Base-by-base conservation (phyloP, 2,329 filamentous ascomycete genomes). In the Incumbomyces delicatus region DNA sequence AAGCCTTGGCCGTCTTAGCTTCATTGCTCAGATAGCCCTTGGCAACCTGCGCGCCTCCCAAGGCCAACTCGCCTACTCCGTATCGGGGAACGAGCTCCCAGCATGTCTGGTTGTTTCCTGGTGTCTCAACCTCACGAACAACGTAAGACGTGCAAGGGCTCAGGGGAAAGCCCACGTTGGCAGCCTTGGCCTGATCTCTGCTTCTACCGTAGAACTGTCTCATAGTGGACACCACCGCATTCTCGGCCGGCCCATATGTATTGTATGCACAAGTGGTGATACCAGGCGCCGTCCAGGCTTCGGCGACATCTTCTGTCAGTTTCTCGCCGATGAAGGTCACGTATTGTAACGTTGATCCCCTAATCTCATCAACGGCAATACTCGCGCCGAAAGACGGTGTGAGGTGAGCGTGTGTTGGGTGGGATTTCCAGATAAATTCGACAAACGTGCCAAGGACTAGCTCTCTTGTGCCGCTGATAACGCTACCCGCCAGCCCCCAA, bases 21-120 rank as follows among this genome's bases (percentile, higher is more conserved):
- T n/a, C n/a, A 1, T 85, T 76, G 57, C 86, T 85, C 56, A 81
- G 73, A 59, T 89, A 94, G 1, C 85, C 87, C 56, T 86, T 87
- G 1, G 87, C 88, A 6, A 95, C 87, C 1, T 95, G 59, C 1
- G 65, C 64, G 0, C 65, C 66, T 50, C 66, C 60, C 8, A 69
- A 47, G 11, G 64, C 52, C 27, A 69, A 38, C 48, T 68, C 89
- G 13, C 33, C 33, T 35, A 35, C 16, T 4, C 33, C 33, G 6
- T 35, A 17, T 4, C 33, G 33, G 4, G 33, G 33, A 4, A 35
- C 33, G 5, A 27, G 8, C 22, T 27, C 22, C 22, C 22, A 27
- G 22, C 22, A 27, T 8, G 22, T 8, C 22, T 27, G 22, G 8
- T 27, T 27, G 8, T 27, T 8, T 4, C 5, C 8, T 27, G 22